Base-by-base conservation (phyloP, 225 moss, liverwort and hornwort genomes). In the Ulota crispa region DNA sequence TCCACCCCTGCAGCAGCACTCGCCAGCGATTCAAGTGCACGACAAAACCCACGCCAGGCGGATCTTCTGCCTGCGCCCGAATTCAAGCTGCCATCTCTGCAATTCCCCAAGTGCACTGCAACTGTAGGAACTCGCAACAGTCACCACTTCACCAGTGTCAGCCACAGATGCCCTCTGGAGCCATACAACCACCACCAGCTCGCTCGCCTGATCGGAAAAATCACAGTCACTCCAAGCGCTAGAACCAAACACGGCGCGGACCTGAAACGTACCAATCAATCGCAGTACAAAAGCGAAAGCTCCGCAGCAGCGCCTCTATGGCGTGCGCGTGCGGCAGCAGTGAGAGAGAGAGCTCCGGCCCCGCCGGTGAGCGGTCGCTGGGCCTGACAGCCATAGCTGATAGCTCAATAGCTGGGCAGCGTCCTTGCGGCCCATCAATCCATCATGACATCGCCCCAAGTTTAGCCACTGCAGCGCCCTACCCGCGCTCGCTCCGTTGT, bases 1-100 rank as follows among this genome's bases (percentile, higher is more conserved):
- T 34, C 34, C 34, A 3, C 34, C 53, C 5, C 20, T 2, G 7
- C 53, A 20, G 6, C 19, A 19, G 53, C 53, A 5, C 23, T 23
- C 8, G 55, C 55, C 55, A 55, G 3, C 3, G 23, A 57, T 31
- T 30, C 62, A 28, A 62, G 62, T 62, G 62, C 52, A 65, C 34
- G 77, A 77, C 65, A 77, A 66, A 77, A 66, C 50, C 32, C 15
- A 31, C 76, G 10, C 53, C 77, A 77, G 77, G 52, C 77, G 77
- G 66, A 77, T 77, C 34, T 66, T 53, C 50, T 20, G 45, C 14
- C 32, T 10, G 32, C 64, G 16, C 63, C 45, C 31, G 6, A 13
- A 61, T 61, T 64, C 77, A 64, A 64, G 50, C 77, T 77, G 76
- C 32, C 76, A 47, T 23, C 63, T 47, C 76, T 76, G 76, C 47